These are phyloP conservation scores for Camillea tinctor DNA, from an alignment of 2,329 filamentous ascomycete genomes.

Conservation along the genomic window DNA sequence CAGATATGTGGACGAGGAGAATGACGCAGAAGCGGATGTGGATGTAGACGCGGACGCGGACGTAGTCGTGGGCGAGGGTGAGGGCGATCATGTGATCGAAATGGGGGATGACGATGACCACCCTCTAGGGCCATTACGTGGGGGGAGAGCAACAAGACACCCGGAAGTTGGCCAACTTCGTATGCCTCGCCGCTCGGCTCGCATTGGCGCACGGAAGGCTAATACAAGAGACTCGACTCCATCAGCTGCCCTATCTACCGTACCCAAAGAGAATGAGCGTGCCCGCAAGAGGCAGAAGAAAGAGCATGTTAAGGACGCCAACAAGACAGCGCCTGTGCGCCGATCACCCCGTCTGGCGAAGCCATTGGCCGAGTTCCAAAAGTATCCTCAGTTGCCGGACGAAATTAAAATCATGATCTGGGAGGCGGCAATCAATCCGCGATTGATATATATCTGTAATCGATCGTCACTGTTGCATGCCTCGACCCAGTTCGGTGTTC, in stretches of 20 bases:
- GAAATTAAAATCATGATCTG: conserved; percentile 33
- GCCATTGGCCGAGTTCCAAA: conserved; percentile 29
- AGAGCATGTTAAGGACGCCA: neutral
- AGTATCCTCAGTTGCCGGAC: conserved; percentile 23
- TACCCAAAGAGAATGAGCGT: neutral
- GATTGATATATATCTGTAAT: conserved; percentile 31
- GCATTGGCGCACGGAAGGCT: conserved; percentile 1
- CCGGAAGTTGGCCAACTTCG: conserved; percentile 9
- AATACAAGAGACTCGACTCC: neutral
- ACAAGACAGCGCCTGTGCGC: conserved; percentile 9
- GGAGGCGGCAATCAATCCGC: conserved; percentile 28
- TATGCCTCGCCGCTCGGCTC: conserved; percentile 6
- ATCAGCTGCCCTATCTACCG: neutral
- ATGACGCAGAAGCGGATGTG: neutral
- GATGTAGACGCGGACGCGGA: neutral
- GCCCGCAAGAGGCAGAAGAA: conserved; percentile 1
- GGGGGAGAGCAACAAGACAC: neutral
- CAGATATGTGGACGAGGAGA: conserved; percentile 7
- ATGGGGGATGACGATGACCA: neutral
- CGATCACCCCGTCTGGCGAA: conserved; percentile 30
- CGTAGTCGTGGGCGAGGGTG: neutral
- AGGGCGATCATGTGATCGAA: neutral
- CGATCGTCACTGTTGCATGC: conserved; percentile 14
- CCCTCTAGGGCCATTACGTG: neutral
- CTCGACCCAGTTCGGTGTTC: conserved; percentile 13